These are phyloP conservation scores for Aspergillus coremiiformis DNA, from an alignment of 495 filamentous ascomycete species.

Conservation along the genomic window DNA sequence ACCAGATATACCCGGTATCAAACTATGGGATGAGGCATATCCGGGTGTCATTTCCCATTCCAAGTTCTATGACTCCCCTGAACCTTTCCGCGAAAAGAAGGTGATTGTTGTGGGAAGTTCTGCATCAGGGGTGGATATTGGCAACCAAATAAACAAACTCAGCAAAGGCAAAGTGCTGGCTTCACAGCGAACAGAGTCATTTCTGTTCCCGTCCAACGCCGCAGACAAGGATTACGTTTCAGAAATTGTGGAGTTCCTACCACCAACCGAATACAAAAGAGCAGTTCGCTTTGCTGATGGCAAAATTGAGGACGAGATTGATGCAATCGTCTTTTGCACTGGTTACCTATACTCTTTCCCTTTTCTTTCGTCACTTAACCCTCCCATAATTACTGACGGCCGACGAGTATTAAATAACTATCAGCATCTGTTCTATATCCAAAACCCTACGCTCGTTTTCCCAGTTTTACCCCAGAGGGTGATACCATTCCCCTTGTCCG, in stretches of 20 bases:
- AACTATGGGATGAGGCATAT: conserved; percentile 48
- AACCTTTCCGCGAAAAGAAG: conserved; percentile 52
- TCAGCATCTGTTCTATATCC: conserved; percentile 68
- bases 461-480: conserved; percentile 68
- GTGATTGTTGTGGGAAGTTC: conserved; percentile 72
- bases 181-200: conserved; percentile 43
- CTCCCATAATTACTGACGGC: conserved; percentile 58
- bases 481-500: conserved; percentile 72
- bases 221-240: conserved; percentile 46
- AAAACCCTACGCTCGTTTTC: conserved; percentile 73
- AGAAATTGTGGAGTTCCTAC: conserved; percentile 52
- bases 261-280: conserved; percentile 29
- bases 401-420: conserved; percentile 61
- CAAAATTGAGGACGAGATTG: conserved; percentile 39
- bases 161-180: conserved; percentile 45
- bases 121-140: conserved; percentile 75
- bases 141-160: conserved; percentile 57
- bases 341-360: conserved; percentile 54
- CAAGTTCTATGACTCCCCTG: conserved; percentile 64
- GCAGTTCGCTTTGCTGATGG: conserved; percentile 49
- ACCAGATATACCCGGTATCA: conserved; percentile 55
- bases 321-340: conserved; percentile 53
- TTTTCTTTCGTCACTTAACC: conserved; percentile 48
- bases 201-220: conserved; percentile 19
- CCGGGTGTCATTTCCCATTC: conserved; percentile 69